A percentile compares a stretch with the other conserved stretches of the same genome.
Evolutionary conservation across 208 protist species (phyloP).

Genomic region (Leishmania major): DNA sequence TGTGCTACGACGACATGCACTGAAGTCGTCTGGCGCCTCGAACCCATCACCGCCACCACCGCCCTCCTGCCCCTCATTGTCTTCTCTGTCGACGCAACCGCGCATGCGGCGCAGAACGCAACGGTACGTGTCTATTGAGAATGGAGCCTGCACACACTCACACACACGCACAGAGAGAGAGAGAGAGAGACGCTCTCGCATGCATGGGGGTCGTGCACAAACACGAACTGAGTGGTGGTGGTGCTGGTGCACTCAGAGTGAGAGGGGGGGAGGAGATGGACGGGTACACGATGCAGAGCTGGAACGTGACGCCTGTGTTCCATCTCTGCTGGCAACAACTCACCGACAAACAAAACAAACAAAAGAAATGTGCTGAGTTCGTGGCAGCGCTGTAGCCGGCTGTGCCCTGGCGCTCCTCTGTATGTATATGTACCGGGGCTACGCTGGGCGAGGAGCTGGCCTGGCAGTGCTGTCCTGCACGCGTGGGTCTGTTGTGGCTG

Average conservation of each 20-base stretch:
- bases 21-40: neutral
- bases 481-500: neutral
- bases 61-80: neutral
- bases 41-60: neutral
- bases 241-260: neutral
- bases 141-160: neutral
- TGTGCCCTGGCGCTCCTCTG: neutral
- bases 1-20: neutral
- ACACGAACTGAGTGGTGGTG: neutral
- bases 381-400: neutral
- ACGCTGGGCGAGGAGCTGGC: neutral
- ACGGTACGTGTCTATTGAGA: neutral
- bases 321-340: neutral
- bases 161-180: neutral
- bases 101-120: neutral
- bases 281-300: neutral
- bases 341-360: neutral
- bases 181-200: neutral
- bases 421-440: neutral
- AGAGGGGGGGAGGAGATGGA: neutral
- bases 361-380: neutral
- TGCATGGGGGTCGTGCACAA: neutral
- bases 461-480: neutral
- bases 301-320: neutral
- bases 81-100: neutral